phyloP scores from a whole-genome alignment of 805 yeast genomes.

The Teunomyces cretensis region DNA sequence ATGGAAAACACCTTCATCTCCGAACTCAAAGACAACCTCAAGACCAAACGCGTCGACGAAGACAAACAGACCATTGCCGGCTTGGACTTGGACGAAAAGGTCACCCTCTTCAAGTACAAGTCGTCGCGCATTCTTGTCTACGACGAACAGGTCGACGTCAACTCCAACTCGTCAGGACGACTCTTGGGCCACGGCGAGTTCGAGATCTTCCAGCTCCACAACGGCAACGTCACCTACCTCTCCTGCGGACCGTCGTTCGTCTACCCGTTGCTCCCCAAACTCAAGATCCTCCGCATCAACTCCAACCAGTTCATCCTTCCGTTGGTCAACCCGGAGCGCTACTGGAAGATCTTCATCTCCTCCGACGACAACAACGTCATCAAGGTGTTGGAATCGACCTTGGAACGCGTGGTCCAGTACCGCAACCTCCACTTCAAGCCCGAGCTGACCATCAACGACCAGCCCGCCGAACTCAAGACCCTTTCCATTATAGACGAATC shows the following conservation, averaged over 20 bases:
- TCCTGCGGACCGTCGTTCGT: constrained; percentile 67
- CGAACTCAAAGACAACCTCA: constrained; percentile 29
- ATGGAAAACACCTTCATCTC: constrained; percentile 19
- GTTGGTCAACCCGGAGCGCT: constrained; percentile 71
- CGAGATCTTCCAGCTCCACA: constrained; percentile 58
- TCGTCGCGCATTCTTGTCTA: constrained; percentile 35
- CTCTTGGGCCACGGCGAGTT: constrained; percentile 61
- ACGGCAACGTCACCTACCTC: constrained; percentile 57
- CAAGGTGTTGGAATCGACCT: constrained; percentile 31
- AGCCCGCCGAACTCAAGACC: constrained; percentile 12
- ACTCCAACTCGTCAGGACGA: constrained; percentile 35
- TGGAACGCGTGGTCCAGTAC: constrained; percentile 42
- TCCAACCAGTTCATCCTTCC: constrained; percentile 56
- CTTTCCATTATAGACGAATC: constrained; percentile 6
- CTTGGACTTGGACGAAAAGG: constrained; percentile 35
- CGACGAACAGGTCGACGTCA: constrained; percentile 29
- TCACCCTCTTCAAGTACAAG: constrained; percentile 32
- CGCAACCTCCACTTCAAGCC: constrained; percentile 33
- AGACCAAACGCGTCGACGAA: constrained; percentile 7
- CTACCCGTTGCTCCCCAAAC: constrained; percentile 69
- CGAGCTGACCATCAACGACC: constrained; percentile 7
- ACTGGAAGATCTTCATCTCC: constrained; percentile 57
- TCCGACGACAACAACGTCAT: constrained; percentile 28
- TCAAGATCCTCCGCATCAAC: constrained; percentile 54
- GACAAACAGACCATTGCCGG: constrained; percentile 11